phyloP scores from a whole-genome alignment of 1,139 yeast species.

The Sugiyamaella novakii region DNA sequence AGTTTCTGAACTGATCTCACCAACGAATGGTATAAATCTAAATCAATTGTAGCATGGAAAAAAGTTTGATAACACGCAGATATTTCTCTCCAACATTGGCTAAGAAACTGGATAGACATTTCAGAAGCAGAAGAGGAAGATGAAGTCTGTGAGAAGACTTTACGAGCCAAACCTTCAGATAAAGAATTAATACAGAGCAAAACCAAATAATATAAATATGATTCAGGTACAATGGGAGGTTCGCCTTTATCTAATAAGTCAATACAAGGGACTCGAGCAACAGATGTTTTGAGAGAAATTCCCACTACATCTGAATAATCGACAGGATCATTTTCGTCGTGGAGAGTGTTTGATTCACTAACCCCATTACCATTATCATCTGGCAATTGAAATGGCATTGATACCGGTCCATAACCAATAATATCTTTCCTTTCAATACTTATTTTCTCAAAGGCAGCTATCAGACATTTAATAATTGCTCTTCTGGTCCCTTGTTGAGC shows the following conservation, averaged over 20 bases:
- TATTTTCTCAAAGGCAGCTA: slow-evolving; percentile 47
- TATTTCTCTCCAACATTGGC: slow-evolving; percentile 51
- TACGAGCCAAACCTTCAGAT: slow-evolving; percentile 69
- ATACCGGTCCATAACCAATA: slow-evolving; percentile 33
- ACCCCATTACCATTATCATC: background rate
- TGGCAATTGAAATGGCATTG: slow-evolving; percentile 27
- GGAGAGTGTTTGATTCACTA: slow-evolving; percentile 14
- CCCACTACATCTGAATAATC: slow-evolving; percentile 28
- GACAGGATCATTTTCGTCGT: slow-evolving; percentile 15
- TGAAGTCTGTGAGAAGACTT: slow-evolving; percentile 47
- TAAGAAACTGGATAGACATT: slow-evolving; percentile 39
- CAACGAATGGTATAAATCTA: slow-evolving; percentile 62
- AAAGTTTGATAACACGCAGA: slow-evolving; percentile 53
- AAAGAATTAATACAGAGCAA: slow-evolving; percentile 56
- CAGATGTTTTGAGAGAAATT: slow-evolving; percentile 39
- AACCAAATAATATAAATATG: slow-evolving; percentile 64
- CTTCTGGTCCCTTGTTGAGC: slow-evolving; percentile 53
- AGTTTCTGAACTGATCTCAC: slow-evolving; percentile 76
- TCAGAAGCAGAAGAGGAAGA: slow-evolving; percentile 13
- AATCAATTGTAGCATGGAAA: slow-evolving; percentile 66
- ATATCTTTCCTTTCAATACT: slow-evolving; percentile 33
- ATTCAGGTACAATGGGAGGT: slow-evolving; percentile 62
- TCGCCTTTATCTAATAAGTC: slow-evolving; percentile 79
- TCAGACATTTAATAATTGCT: slow-evolving; percentile 60
- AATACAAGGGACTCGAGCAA: slow-evolving; percentile 58